phyloP scores from a whole-genome alignment of 495 filamentous ascomycete genomes.

The Penicillium parvum region DNA sequence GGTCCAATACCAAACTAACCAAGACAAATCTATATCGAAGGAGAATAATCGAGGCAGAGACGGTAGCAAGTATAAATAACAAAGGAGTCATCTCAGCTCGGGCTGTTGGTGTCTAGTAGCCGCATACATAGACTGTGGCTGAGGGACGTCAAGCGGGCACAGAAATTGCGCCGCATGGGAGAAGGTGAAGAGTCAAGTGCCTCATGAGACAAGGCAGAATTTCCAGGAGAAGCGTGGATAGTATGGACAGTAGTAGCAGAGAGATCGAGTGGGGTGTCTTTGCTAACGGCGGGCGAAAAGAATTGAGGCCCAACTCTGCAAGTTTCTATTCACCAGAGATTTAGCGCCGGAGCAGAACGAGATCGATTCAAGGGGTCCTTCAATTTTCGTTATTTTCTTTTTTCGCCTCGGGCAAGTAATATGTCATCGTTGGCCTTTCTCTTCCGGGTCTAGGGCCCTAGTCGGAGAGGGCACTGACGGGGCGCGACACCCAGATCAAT shows the following conservation, averaged over 20 bases:
- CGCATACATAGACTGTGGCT: slow-evolving; percentile 32
- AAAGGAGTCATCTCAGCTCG: slow-evolving; percentile 20
- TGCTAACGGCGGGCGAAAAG: slow-evolving; percentile 22
- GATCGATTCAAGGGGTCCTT: too few relatives aligned
- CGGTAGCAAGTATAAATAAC: slow-evolving; percentile 23
- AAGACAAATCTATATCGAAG: slow-evolving; percentile 11
- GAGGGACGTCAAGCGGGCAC: slow-evolving; percentile 23
- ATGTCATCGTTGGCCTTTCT: slow-evolving; percentile 9
- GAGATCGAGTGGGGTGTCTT: slow-evolving; percentile 21
- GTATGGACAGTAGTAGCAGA: slow-evolving; percentile 27
- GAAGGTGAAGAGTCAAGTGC: slow-evolving; percentile 22
- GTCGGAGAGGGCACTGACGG: slow-evolving; percentile 1
- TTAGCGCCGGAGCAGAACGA: slow-evolving; percentile 36
- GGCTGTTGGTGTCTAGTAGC: slow-evolving; percentile 19
- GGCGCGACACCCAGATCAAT: background rate
- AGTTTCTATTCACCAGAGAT: slow-evolving; percentile 15
- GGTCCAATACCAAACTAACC: slow-evolving; percentile 4
- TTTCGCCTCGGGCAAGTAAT: slow-evolving; percentile 6
- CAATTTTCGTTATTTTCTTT: too few relatives aligned
- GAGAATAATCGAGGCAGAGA: slow-evolving; percentile 4
- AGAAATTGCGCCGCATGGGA: slow-evolving; percentile 22
- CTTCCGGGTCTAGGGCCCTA: background rate
- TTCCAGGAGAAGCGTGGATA: slow-evolving; percentile 13
- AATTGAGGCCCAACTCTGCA: slow-evolving; percentile 31
- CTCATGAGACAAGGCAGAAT: slow-evolving; percentile 40